These are phyloP conservation scores for Botrytis deweyae DNA, from an alignment of 2,329 filamentous ascomycete genomes.

Conservation along the genomic window DNA sequence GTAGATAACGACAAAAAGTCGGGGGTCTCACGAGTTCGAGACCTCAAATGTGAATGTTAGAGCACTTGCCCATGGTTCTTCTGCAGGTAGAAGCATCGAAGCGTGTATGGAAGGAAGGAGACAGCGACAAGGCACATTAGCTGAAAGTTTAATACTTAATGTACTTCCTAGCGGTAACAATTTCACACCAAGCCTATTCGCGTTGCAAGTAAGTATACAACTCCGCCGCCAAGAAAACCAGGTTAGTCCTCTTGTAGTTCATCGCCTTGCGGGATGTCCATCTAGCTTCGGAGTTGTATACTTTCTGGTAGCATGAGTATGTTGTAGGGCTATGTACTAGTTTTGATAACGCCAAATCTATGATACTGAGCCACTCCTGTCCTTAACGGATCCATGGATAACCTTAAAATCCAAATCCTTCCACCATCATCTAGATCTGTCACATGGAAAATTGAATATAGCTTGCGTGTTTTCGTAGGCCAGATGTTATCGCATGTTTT, in stretches of 20 bases:
- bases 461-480: background rate
- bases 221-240: background rate
- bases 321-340: background rate
- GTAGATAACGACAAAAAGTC: background rate
- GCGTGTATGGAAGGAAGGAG: background rate
- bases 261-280: background rate
- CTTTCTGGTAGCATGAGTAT: background rate
- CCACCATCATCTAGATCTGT: too few species aligned
- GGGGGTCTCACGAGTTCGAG: background rate
- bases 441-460: background rate
- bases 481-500: background rate
- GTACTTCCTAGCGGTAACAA: background rate
- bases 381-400: background rate
- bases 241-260: background rate
- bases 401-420: background rate
- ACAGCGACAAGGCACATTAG: background rate
- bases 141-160: background rate
- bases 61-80: background rate
- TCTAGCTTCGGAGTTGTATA: background rate
- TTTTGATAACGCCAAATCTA: background rate
- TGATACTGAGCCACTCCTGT: background rate
- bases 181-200: background rate
- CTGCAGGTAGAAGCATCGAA: background rate
- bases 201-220: background rate
- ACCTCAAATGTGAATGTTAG: background rate